Evolutionary conservation across 164 flowering plant genomes (phyloP), one percentile per base, ranked within the genome.

Genomic region (Magnolia kwangsiensis): DNA sequence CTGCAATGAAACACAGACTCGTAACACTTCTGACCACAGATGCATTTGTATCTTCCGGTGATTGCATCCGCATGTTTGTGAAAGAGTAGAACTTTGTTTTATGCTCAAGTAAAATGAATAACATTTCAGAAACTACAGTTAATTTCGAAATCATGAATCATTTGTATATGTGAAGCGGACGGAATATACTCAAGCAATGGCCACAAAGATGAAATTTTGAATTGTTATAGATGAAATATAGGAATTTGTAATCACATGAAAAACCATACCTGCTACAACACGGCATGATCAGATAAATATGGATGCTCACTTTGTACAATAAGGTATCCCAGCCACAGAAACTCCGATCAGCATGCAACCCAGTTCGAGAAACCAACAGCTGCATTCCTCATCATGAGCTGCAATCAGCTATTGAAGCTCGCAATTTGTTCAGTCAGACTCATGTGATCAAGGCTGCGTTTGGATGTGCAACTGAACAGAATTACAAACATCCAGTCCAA

Each of bases 211-310:
- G 61, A 55, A 55, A 55, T 55, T 55, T 55, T 55, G 61, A 55
- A 55, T 55, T 9, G 13, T 55, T 55, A 55, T 55, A 37, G 7
- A 37, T 37, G 45, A 37, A 37, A 3, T 55, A 55, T 11, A 55
- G 61, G 61, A 11, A 11, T 9, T 11, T 16, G 18, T 55, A 55
- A 55, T 14, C 61, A 55, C 61, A 55, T 55, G 61, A 55, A 70
- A 18, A 72, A 71, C 14, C 37, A 68, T 63, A 76, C 67, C 58
- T 13, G 69, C 64, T 69, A 73, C 74, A 76, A 59, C 66, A 64
- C 5, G 27, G 63, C 77, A 31, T 21, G 63, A 55, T 49, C 20
- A 55, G 58, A 71, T 64, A 51, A 19, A 31, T 50, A 66, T 31
- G 31, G 70, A 59, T 67, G 55, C 75, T 49, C 73, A 51, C 72